These are phyloP conservation scores for Zalaria sp. DNA, from an alignment of 2,329 filamentous ascomycete genomes.

Conservation along the genomic window DNA sequence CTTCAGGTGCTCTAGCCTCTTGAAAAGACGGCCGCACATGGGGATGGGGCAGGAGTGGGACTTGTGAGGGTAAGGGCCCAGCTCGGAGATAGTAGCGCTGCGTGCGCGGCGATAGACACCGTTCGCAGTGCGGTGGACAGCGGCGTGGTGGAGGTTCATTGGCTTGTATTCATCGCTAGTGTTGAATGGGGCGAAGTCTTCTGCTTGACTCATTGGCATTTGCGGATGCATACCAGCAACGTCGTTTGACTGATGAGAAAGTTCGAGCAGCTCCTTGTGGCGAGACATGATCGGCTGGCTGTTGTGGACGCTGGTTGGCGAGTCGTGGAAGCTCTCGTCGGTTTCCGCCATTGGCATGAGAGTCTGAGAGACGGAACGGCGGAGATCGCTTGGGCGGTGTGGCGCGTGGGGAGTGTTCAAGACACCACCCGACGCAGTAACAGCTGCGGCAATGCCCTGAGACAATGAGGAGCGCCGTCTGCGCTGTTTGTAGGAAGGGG, in stretches of 20 bases:
- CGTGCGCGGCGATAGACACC: conserved; percentile 78
- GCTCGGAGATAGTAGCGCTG: conserved; percentile 91
- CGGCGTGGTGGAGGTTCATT: conserved; percentile 40
- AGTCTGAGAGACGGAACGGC: conserved; percentile 78
- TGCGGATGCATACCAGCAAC: conserved; percentile 18
- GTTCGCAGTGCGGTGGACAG: conserved; percentile 45
- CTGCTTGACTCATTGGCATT: conserved; percentile 48
- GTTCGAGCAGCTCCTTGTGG: conserved; percentile 64
- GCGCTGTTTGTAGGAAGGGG: conserved; percentile 96
- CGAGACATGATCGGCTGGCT: conserved; percentile 52
- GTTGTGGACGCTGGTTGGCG: conserved; percentile 62
- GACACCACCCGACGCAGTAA: conserved; percentile 26
- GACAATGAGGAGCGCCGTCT: conserved; percentile 87
- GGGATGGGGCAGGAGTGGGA: conserved; percentile 99
- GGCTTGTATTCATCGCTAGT: conserved; percentile 30
- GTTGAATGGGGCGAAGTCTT: conserved; percentile 52
- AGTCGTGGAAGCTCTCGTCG: conserved; percentile 66
- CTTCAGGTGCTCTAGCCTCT: conserved; percentile 97
- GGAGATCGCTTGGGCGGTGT: conserved; percentile 78
- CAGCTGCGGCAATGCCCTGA: conserved; percentile 37
- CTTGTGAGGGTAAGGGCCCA: conserved; percentile 92
- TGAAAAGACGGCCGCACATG: conserved; percentile 92
- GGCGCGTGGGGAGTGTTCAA: conserved; percentile 34
- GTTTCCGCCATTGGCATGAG: conserved; percentile 69
- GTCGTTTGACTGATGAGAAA: conserved; percentile 81